Base-by-base conservation (phyloP, 2,329 filamentous ascomycete species). In the Ophiostoma triangulosporum region DNA sequence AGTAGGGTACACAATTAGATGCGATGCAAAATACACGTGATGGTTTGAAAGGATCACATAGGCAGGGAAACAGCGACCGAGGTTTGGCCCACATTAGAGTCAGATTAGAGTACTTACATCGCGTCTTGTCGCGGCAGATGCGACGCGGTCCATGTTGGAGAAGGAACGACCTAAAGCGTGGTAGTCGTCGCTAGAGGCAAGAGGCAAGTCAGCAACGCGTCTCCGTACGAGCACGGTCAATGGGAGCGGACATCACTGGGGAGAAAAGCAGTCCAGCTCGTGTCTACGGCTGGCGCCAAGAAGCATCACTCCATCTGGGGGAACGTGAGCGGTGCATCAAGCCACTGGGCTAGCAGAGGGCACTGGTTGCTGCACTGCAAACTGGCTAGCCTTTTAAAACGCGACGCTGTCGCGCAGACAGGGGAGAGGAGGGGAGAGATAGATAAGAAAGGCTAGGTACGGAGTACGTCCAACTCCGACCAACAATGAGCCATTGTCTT, bases 91-190 rank as follows among this genome's bases (percentile, higher is more conserved):
- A 36, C 15, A n/a, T 17, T 46, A 12, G 20, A n/a, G 17, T 38
- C n/a, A 17, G 17, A 20, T 36, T 6, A 43, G 20, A 40, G 20
- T 46, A 54, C 53, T 54, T 33, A 54, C 53, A 32, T 54, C 48
- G 29, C 17, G 33, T 8, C 29, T 38, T 9, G 36, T 26, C 31
- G n/a, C 20, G 31, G 38, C 27, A 48, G 48, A 31, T 33, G 40
- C 53, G n/a, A 29, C 38, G 48, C 29, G 48, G 6, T 48, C 48
- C 48, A 54, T 51, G 20, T 38, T 40, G 22, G 29, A 26, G 11
- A 27, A 46, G 29, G 17, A 36, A 27, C 22, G 17, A 32, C 15
- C 43, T 12, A 38, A 12, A 24, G 24, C 32, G 33, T 11, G 29
- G 22, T 26, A 17, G 7, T 36, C 15, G 45, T 35, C 45, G 20